Percentiles rank a stretch among this genome's conserved stretches.
Conservation (phyloP, 2,329 filamentous ascomycete genomes). For the Clarireedia hainanense region DNA sequence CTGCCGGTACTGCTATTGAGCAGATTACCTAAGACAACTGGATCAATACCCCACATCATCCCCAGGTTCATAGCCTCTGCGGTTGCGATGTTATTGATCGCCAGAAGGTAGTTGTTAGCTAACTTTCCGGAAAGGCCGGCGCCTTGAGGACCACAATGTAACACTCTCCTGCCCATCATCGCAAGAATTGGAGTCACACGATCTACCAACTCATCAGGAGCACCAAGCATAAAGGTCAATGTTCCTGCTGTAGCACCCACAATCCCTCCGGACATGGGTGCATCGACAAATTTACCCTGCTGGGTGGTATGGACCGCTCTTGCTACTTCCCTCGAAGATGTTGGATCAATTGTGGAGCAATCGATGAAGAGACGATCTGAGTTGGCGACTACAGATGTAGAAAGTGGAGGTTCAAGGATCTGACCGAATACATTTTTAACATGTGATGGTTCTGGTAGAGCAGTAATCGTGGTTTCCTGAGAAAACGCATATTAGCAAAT, state of each 20-base stretch:
- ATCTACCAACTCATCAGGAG: conserved; percentile 50
- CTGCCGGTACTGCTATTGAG: conserved; percentile 91
- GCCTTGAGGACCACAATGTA: conserved; percentile 80
- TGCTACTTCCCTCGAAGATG: conserved; percentile 72
- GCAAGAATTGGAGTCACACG: conserved; percentile 62
- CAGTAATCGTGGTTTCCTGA: conserved; percentile 80
- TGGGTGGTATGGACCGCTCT: conserved; percentile 56
- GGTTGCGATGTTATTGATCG: conserved; percentile 73
- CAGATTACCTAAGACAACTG: conserved; percentile 64
- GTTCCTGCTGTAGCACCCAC: conserved; percentile 83
- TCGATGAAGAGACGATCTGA: conserved; percentile 80
- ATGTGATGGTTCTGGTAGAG: conserved; percentile 81
- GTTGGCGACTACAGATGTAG: conserved; percentile 37
- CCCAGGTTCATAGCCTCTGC: conserved; percentile 53
- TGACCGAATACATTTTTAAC: conserved; percentile 75
- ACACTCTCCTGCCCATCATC: conserved; percentile 77
- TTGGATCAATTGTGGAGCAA: conserved; percentile 91
- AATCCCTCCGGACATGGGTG: conserved; percentile 94
- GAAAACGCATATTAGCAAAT: conserved; percentile 5
- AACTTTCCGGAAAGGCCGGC: conserved; percentile 86
- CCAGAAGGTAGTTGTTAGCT: conserved; percentile 94
- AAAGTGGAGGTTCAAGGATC: conserved; percentile 57
- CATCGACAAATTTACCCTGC: conserved; percentile 78
- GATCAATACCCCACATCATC: conserved; percentile 46
- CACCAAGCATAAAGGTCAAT: conserved; percentile 92